These are phyloP conservation scores for Thuja plicata DNA, from an alignment of 83 land plant species.

Conservation along the genomic window DNA sequence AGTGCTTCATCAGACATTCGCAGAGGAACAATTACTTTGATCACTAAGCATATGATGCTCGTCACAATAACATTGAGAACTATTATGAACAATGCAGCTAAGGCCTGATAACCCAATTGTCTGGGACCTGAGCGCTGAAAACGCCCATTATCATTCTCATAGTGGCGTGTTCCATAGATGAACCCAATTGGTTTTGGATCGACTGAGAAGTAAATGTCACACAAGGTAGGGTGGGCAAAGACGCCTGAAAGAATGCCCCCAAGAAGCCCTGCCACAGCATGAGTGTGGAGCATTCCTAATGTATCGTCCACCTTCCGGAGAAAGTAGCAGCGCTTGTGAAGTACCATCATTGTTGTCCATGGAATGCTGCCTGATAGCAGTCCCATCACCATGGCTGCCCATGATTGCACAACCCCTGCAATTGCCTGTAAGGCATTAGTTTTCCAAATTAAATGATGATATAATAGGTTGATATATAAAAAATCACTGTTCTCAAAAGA, in stretches of 20 bases:
- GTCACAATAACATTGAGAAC: conserved; percentile 25
- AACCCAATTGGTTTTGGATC: neutral
- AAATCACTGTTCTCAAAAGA: no score
- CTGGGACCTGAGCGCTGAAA: neutral
- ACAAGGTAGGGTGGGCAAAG: neutral
- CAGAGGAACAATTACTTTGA: conserved; percentile 26
- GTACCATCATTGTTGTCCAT: neutral
- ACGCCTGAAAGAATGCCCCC: neutral
- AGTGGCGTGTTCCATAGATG: neutral
- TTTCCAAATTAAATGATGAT: no score
- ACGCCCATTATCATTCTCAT: neutral
- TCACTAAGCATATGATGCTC: conserved; percentile 35
- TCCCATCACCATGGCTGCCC: neutral
- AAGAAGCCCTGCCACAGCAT: neutral
- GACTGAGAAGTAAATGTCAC: neutral
- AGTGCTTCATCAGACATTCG: conserved; percentile 13
- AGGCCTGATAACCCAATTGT: neutral
- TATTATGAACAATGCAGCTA: conserved; percentile 38
- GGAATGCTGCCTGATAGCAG: neutral
- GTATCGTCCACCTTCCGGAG: neutral
- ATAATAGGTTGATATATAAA: no score
- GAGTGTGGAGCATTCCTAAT: neutral
- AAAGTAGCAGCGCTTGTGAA: neutral
- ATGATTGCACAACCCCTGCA: neutral
- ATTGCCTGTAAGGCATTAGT: no score